Conservation (phyloP, 83 land plant species). For the Thuja plicata region DNA sequence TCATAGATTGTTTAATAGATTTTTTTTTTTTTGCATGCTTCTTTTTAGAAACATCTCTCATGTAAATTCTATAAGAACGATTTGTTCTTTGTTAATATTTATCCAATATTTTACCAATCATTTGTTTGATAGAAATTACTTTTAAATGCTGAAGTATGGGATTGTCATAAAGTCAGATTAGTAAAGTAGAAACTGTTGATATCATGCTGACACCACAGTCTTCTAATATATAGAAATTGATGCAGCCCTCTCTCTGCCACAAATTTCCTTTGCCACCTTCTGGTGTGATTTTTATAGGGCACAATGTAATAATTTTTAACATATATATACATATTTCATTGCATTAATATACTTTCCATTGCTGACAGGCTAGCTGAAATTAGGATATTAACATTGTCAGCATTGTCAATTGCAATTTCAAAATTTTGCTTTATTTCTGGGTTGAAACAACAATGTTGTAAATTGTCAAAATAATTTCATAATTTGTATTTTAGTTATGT, state of each 20-base stretch:
- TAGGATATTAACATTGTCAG: background rate
- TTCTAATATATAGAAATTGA: background rate
- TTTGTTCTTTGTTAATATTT: no score
- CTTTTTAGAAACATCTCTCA: no score
- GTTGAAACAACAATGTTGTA: background rate
- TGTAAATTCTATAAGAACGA: no score
- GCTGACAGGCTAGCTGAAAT: background rate
- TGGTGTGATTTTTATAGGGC: background rate
- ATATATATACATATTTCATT: background rate
- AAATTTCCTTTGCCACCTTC: background rate
- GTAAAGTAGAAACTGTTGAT: background rate
- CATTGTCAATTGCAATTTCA: background rate
- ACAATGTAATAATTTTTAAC: background rate
- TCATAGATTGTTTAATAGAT: no score
- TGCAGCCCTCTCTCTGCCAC: background rate
- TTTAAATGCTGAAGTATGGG: background rate
- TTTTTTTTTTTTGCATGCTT: no score
- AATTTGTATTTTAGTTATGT: background rate
- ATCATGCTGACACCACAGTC: background rate
- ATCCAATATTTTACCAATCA: no score
- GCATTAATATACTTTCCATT: background rate
- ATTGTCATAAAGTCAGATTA: background rate
- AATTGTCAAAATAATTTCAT: background rate
- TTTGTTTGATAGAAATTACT: no score
- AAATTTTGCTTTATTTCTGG: background rate